Evolutionary conservation across 176 grass and related monocot species (phyloP).

Genomic region (Hyparrhenia diplandra): DNA sequence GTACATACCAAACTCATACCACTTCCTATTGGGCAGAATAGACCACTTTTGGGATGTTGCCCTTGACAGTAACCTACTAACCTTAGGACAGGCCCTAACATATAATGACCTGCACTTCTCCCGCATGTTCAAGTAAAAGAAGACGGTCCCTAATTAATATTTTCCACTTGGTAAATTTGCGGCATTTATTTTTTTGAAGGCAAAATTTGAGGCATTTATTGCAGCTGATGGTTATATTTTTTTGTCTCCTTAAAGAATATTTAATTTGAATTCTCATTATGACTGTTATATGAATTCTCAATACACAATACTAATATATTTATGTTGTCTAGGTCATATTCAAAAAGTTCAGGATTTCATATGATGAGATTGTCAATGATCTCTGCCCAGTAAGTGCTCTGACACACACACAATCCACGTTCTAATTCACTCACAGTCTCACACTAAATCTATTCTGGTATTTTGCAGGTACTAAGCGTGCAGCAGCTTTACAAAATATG

Average conservation of each 20-base stretch:
- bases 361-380: conserved; percentile 75
- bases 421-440: not conserved
- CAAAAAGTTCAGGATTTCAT: conserved; percentile 94
- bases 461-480: conserved; percentile 74
- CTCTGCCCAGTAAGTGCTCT: conserved; percentile 63
- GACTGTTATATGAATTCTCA: conserved; percentile 23
- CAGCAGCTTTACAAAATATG: conserved; percentile 95
- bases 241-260: conserved; percentile 17
- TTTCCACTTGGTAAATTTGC: conserved; percentile 9
- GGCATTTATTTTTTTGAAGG: too few relatives aligned
- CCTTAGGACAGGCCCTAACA: too few relatives aligned
- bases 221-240: conserved; percentile 18
- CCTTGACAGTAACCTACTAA: not conserved
- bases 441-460: conserved; percentile 15
- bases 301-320: conserved; percentile 21
- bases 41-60: not conserved
- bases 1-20: too few relatives aligned
- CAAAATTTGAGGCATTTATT: not conserved
- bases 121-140: too few relatives aligned
- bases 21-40: not conserved
- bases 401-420: not conserved
- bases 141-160: too few relatives aligned
- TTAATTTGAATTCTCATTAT: conserved; percentile 13
- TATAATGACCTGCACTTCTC: too few relatives aligned
- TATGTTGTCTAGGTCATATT: conserved; percentile 72